phyloP scores from a whole-genome alignment of 495 filamentous ascomycete species.

The Copromyces sp. region DNA sequence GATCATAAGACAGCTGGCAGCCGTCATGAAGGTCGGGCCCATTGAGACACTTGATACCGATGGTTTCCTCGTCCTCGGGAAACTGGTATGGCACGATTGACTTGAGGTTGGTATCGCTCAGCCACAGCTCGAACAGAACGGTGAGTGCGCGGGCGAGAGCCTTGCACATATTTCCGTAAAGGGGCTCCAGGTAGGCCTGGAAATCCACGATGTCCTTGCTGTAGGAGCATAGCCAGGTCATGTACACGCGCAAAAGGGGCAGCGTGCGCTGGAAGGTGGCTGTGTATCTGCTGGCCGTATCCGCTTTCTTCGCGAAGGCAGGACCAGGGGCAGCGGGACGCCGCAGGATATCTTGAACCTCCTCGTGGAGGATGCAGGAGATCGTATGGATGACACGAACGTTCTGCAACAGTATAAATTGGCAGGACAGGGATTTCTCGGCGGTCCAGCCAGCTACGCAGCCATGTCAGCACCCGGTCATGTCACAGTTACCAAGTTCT shows the following conservation, averaged over 20 bases:
- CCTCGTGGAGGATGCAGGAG: slow-evolving; percentile 51
- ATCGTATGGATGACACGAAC: slow-evolving; percentile 70
- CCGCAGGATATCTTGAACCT: slow-evolving; percentile 14
- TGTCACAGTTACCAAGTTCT: not conserved
- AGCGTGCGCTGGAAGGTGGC: slow-evolving; percentile 16
- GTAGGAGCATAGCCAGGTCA: slow-evolving; percentile 34
- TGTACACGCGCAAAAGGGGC: slow-evolving; percentile 33
- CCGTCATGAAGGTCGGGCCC: slow-evolving; percentile 16
- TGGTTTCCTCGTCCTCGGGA: slow-evolving; percentile 31
- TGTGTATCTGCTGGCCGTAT: slow-evolving; percentile 15
- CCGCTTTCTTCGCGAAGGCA: not conserved
- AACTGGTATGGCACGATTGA: slow-evolving; percentile 24
- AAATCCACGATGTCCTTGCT: slow-evolving; percentile 27
- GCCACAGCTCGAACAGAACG: slow-evolving; percentile 23
- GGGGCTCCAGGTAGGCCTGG: slow-evolving; percentile 30
- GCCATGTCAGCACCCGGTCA: slow-evolving; percentile 13
- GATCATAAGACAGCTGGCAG: slow-evolving; percentile 20
- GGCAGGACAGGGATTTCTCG: slow-evolving; percentile 43
- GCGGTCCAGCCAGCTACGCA: slow-evolving; percentile 26
- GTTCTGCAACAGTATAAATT: slow-evolving; percentile 72
- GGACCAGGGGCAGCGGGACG: not conserved
- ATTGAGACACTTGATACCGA: slow-evolving; percentile 34
- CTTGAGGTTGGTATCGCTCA: slow-evolving; percentile 12
- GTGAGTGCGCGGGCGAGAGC: slow-evolving; percentile 26
- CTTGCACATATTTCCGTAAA: slow-evolving; percentile 29